phyloP scores from a whole-genome alignment of 2,329 filamentous ascomycete species.

The Sporothrix pseudoabietina region DNA sequence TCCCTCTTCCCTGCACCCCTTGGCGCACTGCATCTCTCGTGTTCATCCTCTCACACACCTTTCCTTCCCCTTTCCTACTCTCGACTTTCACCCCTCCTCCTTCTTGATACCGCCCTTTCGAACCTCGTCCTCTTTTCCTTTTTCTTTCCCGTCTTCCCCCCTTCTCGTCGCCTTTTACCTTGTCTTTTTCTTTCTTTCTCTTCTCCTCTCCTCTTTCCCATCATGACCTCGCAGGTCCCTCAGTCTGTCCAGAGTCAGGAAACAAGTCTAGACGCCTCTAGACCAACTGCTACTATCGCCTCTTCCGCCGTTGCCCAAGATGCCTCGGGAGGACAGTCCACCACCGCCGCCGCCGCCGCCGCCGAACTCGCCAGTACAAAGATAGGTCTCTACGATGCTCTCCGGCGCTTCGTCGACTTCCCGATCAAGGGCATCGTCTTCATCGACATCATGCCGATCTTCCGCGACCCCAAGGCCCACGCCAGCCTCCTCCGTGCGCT shows the following conservation, averaged over 20 bases:
- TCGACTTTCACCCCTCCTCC: constrained; percentile 18
- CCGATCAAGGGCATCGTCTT: constrained; percentile 91
- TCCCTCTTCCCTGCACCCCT: constrained; percentile 24
- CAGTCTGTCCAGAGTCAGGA: constrained; percentile 34
- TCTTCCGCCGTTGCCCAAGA: constrained; percentile 48
- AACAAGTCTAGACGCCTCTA: constrained; percentile 42
- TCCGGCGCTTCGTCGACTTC: constrained; percentile 90
- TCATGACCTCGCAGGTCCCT: constrained; percentile 41
- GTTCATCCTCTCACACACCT: constrained; percentile 16
- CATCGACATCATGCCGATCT: constrained; percentile 96
- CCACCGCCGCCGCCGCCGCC: constrained; percentile 63
- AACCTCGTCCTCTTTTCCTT: background rate
- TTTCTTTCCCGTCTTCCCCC: constrained; percentile 14
- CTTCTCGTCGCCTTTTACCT: constrained; percentile 36
- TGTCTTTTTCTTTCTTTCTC: constrained; percentile 40
- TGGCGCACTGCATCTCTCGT: constrained; percentile 19
- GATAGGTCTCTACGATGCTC: constrained; percentile 69
- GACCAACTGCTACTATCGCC: constrained; percentile 37
- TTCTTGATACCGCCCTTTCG: constrained; percentile 19
- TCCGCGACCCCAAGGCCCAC: constrained; percentile 75
- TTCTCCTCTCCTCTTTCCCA: constrained; percentile 39
- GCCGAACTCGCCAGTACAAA: constrained; percentile 68
- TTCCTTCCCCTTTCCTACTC: constrained; percentile 4
- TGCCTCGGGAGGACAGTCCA: constrained; percentile 65
- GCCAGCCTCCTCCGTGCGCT: constrained; percentile 78